These are phyloP conservation scores for Orbilia ellipsospora DNA, from an alignment of 2,329 filamentous ascomycete species.

Conservation along the genomic window DNA sequence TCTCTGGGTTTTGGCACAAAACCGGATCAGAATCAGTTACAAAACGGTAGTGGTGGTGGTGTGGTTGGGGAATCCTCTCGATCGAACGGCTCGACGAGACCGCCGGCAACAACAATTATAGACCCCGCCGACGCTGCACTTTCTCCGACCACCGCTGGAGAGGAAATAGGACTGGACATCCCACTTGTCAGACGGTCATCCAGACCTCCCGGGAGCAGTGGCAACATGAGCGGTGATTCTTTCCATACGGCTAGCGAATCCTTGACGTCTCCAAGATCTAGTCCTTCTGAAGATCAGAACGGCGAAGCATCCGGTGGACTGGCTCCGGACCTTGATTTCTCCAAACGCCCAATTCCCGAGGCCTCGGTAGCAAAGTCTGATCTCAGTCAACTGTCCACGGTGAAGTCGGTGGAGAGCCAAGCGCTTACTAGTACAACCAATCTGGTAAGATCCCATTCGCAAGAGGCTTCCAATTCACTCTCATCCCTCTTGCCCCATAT, in stretches of 20 bases:
- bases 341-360: conserved; percentile 44
- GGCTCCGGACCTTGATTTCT: conserved; percentile 50
- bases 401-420: conserved; percentile 53
- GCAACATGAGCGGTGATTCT: conserved; percentile 49
- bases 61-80: conserved; percentile 38
- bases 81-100: conserved; percentile 8
- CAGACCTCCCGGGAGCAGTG: conserved; percentile 40
- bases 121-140: conserved; percentile 34
- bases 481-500: conserved; percentile 59
- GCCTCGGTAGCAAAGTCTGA: conserved; percentile 23
- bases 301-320: conserved; percentile 24
- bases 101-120: conserved; percentile 7
- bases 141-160: not conserved
- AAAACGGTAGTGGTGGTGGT: conserved; percentile 13
- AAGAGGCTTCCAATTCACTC: conserved; percentile 59
- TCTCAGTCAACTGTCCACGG: conserved; percentile 46
- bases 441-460: conserved; percentile 55
- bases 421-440: conserved; percentile 56
- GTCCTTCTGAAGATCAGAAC: conserved; percentile 29
- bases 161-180: conserved; percentile 44
- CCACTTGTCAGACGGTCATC: conserved; percentile 35
- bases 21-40: conserved; percentile 38
- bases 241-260: conserved; percentile 53
- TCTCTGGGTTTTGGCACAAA: conserved; percentile 53
- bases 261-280: conserved; percentile 36